phyloP scores from a whole-genome alignment of 805 yeast genomes.

The Wickerhamiella musiphila region DNA sequence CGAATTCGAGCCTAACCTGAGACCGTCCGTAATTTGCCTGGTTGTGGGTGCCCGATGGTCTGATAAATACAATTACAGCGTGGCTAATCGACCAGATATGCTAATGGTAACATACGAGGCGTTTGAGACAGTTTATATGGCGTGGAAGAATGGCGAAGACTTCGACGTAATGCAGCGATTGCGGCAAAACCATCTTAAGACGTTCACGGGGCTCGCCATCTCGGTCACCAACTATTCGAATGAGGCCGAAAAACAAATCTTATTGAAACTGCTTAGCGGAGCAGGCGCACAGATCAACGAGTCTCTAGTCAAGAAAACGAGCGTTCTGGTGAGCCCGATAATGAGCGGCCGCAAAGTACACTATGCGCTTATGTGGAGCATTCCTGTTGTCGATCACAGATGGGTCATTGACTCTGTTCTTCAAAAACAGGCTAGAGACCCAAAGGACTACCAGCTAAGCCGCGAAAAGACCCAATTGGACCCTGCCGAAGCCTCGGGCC shows the following conservation, averaged over 20 bases:
- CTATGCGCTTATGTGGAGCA: conserved; percentile 25
- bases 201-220: conserved; percentile 21
- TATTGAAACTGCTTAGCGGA: conserved; percentile 15
- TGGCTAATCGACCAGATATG: conserved; percentile 31
- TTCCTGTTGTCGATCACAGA: conserved; percentile 27
- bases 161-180: conserved; percentile 17
- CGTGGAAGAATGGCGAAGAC: conserved; percentile 39
- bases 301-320: conserved; percentile 15
- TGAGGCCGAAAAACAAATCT: conserved; percentile 14
- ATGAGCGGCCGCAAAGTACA: conserved; percentile 21
- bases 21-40: conserved; percentile 20
- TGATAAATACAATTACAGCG: conserved; percentile 36
- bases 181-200: conserved; percentile 10
- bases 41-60: conserved; percentile 37
- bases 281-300: conserved; percentile 22
- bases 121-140: conserved; percentile 28
- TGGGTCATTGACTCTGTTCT: conserved; percentile 30
- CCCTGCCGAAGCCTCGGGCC: no score
- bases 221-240: conserved; percentile 25
- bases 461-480: no score
- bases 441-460: no score
- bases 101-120: conserved; percentile 33
- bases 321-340: conserved; percentile 19
- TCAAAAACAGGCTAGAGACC: no score
- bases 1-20: conserved; percentile 6